Percentiles rank a stretch among this genome's conserved stretches.
Conservation (phyloP, 768 basidiomycete genomes). For the Antrodiella citrinella region DNA sequence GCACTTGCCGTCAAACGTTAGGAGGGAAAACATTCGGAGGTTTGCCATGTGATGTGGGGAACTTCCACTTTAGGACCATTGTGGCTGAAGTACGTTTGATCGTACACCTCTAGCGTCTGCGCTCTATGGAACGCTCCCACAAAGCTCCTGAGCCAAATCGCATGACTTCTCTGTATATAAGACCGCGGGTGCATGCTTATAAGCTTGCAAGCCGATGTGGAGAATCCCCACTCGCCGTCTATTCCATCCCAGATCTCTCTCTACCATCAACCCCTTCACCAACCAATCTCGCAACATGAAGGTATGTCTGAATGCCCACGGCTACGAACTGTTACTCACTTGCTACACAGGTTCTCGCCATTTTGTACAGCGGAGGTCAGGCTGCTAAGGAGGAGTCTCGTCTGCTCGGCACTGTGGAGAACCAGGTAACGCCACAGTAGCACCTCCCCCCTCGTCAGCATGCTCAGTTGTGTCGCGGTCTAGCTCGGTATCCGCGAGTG, state of each 20-base stretch:
- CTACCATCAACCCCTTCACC: neutral
- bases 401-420: conserved; percentile 75
- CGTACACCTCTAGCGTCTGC: neutral
- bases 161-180: neutral
- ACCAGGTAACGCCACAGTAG: conserved; percentile 39
- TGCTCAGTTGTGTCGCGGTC: neutral
- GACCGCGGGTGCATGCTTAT: neutral
- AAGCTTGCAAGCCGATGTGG: neutral
- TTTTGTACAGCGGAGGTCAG: conserved; percentile 62
- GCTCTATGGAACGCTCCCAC: neutral
- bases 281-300: conserved; percentile 13
- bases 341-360: conserved; percentile 60
- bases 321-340: too few relatives aligned
- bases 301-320: conserved; percentile 6
- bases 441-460: neutral
- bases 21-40: neutral
- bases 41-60: neutral
- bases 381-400: conserved; percentile 65
- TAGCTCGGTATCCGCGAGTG: conserved; percentile 69
- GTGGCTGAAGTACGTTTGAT: neutral
- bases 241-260: neutral
- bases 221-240: neutral
- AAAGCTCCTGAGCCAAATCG: neutral
- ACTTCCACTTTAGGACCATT: neutral
- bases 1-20: neutral